These are phyloP conservation scores for Heritiera fomes DNA, from an alignment of 345 rosid genomes.

Conservation along the genomic window DNA sequence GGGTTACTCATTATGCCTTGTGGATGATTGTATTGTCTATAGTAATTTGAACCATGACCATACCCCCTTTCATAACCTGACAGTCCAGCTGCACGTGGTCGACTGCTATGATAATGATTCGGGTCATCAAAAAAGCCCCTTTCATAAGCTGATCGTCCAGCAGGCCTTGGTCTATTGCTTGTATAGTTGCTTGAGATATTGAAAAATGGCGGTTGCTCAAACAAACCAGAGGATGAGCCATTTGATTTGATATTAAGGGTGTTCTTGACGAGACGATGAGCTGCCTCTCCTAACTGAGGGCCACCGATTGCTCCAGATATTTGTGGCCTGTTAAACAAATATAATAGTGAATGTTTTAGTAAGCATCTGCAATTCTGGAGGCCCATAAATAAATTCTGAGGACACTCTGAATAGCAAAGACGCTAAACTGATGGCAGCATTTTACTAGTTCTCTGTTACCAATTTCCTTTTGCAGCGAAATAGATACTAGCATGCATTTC, in stretches of 20 bases:
- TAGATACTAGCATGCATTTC: no score
- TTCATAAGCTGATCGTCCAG: slow-evolving; percentile 60
- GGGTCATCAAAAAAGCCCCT: slow-evolving; percentile 54
- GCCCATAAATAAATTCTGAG: neutral
- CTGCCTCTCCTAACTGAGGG: slow-evolving; percentile 80
- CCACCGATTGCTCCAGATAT: slow-evolving; percentile 36
- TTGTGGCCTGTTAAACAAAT: slow-evolving; percentile 59
- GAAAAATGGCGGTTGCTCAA: slow-evolving; percentile 47
- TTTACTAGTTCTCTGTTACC: no score
- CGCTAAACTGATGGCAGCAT: no score
- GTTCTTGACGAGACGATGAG: slow-evolving; percentile 94
- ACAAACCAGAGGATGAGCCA: slow-evolving; percentile 48
- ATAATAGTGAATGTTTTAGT: neutral
- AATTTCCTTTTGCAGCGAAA: no score
- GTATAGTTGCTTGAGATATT: slow-evolving; percentile 46
- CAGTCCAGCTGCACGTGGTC: slow-evolving; percentile 59
- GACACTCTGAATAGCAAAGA: neutral
- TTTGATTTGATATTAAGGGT: slow-evolving; percentile 73
- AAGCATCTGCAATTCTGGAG: neutral
- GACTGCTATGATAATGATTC: slow-evolving; percentile 32
- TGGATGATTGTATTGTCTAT: slow-evolving; percentile 44
- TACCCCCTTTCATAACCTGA: slow-evolving; percentile 56
- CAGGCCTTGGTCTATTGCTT: slow-evolving; percentile 54
- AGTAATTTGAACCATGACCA: slow-evolving; percentile 41
- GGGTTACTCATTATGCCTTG: slow-evolving; percentile 44